Conservation (phyloP, 148 eudicot genomes). For the Rhododendron ferrugineum region DNA sequence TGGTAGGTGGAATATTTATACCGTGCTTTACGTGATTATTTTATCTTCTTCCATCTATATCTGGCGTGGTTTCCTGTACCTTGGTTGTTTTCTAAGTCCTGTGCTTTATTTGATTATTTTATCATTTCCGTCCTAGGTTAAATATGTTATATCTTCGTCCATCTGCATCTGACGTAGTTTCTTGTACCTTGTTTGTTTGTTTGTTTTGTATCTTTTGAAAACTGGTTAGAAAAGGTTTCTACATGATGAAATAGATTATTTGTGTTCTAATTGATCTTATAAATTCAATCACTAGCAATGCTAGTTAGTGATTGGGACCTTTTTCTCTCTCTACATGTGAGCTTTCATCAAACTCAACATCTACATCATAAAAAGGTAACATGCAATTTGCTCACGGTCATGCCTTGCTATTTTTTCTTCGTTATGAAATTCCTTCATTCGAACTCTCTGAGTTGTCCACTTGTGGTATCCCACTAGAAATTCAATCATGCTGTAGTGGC, state of each 20-base stretch:
- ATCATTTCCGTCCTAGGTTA: not conserved
- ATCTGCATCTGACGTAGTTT: not conserved
- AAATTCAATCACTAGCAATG: not conserved
- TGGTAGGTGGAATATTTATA: slow-evolving; percentile 44
- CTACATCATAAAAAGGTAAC: not conserved
- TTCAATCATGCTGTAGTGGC: not conserved
- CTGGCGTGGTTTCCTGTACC: not conserved
- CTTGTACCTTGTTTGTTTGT: not conserved
- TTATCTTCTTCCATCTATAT: not conserved
- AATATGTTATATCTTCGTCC: not conserved
- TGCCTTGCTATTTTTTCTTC: not conserved
- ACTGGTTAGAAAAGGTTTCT: not conserved
- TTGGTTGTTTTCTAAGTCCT: not conserved
- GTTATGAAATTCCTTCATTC: not conserved
- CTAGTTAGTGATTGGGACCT: not conserved
- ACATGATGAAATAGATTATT: not conserved
- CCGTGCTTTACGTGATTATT: slow-evolving; percentile 7
- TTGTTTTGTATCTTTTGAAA: not conserved
- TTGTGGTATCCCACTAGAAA: not conserved
- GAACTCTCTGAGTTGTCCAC: not conserved
- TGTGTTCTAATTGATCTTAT: not conserved
- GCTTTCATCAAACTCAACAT: not conserved
- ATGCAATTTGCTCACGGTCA: not conserved
- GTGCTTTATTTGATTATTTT: slow-evolving; percentile 6
- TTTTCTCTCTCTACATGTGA: not conserved